Evolutionary conservation across 352 stramenopile species (phyloP).

Genomic region (Phytophthora fragariaefolia): DNA sequence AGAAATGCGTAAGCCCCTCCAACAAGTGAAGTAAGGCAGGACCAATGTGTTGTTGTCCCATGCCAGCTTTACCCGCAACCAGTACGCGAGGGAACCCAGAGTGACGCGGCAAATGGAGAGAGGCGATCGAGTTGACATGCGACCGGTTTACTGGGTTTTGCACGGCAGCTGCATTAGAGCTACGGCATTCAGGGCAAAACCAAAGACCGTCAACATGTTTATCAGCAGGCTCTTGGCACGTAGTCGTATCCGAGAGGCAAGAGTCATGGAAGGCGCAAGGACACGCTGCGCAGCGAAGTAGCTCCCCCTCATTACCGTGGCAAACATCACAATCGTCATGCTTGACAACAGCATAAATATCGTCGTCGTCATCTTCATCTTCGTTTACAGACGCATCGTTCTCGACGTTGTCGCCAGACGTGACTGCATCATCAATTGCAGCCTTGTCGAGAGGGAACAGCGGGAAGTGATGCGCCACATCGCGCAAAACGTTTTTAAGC

Average conservation of each 20-base stretch:
- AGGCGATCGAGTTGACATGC: conserved; percentile 31
- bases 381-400: conserved; percentile 1
- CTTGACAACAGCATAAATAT: conserved; percentile 73
- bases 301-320: conserved; percentile 61
- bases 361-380: conserved; percentile 54
- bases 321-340: conserved; percentile 77
- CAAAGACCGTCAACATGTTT: conserved; percentile 31
- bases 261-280: conserved; percentile 63
- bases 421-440: conserved; percentile 47
- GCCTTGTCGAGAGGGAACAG: conserved; percentile 62
- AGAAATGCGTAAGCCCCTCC: conserved; percentile 81
- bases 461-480: conserved; percentile 64
- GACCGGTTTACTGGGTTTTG: conserved; percentile 32
- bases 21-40: conserved; percentile 72
- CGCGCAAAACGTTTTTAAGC: conserved; percentile 50
- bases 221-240: conserved; percentile 16
- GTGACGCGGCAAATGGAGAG: conserved; percentile 54
- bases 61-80: conserved; percentile 60
- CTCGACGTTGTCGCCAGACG: conserved; percentile 13
- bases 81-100: conserved; percentile 77
- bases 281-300: conserved; percentile 70
- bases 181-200: conserved; percentile 68
- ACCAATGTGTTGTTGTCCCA: conserved; percentile 80
- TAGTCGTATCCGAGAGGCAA: conserved; percentile 41
- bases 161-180: conserved; percentile 30